Evolutionary conservation across 2,329 filamentous ascomycete species (phyloP), one percentile per base, ranked within the genome.

Genomic region (Colletotrichum godetiae): DNA sequence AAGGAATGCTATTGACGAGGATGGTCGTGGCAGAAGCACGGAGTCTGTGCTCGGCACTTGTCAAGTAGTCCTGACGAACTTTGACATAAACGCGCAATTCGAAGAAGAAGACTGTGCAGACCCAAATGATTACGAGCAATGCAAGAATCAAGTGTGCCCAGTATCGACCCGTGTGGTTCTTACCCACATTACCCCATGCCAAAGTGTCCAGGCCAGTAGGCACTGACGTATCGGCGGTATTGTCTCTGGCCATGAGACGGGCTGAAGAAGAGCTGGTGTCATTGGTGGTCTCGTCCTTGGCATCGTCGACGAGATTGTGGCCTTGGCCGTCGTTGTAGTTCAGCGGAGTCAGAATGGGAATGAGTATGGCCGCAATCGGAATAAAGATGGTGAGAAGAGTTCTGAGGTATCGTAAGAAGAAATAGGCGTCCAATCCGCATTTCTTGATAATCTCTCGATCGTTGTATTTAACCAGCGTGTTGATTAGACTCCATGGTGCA

Each of bases 1-100:
- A 86, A 1, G 97, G 97, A 64, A 99, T 98, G 12, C 93, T 93
- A 75, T 93, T 97, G 65, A 99, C 95, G 6, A 99, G 88, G 59
- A 99, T 96, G 0, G 97, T 99, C 6, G 96, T 99, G 2, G 97
- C 96, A 19, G 96, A 98, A 22, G 97, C 97, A 58, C 94, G 91
- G 22, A 99, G 89, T 24, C 97, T 94, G 82, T 99, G 97, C 82
- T 98, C 94, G 3, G 97, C 96, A 67, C 95, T 97, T 0, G 97
- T 98, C 70, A 99, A 87, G 78, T 97, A 98, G 67, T 97, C 95
- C 82, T 99, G 97, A 75, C 97, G 93, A 62, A 99, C 90, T 77
- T 97, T 95, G 82, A 98, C 93, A 80, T 97, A 99, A 12, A 95
- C 92, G 59, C 92, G 88, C 64, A 99, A 84, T 79, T 98, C 97